Evolutionary conservation across 2,329 filamentous ascomycete species (phyloP).

Genomic region (Tolypocladium ovalisporum): DNA sequence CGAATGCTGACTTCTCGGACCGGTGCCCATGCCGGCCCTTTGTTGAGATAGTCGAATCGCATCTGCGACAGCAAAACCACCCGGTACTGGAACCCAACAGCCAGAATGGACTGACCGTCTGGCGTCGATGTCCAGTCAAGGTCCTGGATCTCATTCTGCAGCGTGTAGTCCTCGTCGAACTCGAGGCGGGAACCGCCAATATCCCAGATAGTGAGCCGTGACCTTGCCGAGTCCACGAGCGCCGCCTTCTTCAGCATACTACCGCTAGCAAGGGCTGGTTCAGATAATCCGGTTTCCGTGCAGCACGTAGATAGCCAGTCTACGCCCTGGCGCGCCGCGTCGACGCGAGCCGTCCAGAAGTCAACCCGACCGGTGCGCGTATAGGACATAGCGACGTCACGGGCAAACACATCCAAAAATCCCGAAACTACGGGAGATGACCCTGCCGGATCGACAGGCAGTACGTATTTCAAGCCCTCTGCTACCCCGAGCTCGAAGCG

Average conservation of each 20-base stretch:
- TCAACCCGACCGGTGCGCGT: conserved; percentile 62
- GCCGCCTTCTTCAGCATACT: conserved; percentile 82
- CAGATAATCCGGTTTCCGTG: conserved; percentile 64
- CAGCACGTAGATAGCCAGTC: conserved; percentile 77
- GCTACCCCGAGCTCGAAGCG: conserved; percentile 54
- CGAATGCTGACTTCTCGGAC: conserved; percentile 74
- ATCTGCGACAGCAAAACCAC: conserved; percentile 77
- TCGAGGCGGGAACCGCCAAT: conserved; percentile 72
- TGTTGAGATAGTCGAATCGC: conserved; percentile 83
- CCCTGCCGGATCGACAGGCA: conserved; percentile 81
- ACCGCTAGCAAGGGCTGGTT: conserved; percentile 70
- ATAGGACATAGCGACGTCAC: conserved; percentile 79
- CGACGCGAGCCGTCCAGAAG: conserved; percentile 76
- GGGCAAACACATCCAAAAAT: conserved; percentile 76
- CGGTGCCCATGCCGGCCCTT: conserved; percentile 79
- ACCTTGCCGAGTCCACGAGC: conserved; percentile 62
- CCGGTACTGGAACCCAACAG: conserved; percentile 83
- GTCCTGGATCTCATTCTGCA: conserved; percentile 67
- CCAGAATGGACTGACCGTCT: conserved; percentile 77
- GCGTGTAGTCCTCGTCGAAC: conserved; percentile 64
- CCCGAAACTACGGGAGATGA: conserved; percentile 59
- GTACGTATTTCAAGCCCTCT: conserved; percentile 52
- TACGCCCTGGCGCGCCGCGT: conserved; percentile 45
- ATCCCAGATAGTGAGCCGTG: conserved; percentile 83
- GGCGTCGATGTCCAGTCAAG: conserved; percentile 92